Evolutionary conservation across 2,329 filamentous ascomycete genomes (phyloP).

Genomic region (Neurospora crassa): DNA sequence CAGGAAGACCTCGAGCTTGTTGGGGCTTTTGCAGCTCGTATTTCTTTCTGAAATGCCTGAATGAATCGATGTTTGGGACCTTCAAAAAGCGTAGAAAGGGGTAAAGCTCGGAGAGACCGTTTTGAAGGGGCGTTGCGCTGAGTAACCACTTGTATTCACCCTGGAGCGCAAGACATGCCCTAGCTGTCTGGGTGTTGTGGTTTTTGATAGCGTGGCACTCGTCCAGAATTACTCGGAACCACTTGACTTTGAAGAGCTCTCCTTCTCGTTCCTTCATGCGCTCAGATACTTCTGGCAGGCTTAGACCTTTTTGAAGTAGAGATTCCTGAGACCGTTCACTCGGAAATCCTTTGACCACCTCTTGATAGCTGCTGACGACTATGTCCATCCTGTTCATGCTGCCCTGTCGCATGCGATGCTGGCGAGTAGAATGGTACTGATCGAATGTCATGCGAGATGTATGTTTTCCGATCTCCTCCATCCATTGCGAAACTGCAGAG

Average conservation of each 20-base stretch:
- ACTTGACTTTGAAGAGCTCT: slow-evolving; percentile 29
- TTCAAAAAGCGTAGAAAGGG: too few species aligned
- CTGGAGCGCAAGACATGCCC: slow-evolving; percentile 11
- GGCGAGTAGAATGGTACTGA: slow-evolving; percentile 1
- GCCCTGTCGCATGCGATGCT: neutral
- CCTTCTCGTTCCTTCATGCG: slow-evolving; percentile 12
- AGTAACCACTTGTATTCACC: slow-evolving; percentile 27
- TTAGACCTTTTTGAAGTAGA: neutral
- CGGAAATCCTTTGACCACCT: too few species aligned
- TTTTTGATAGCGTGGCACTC: slow-evolving; percentile 50
- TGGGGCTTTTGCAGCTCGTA: too few species aligned
- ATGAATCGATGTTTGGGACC: too few species aligned
- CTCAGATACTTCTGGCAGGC: slow-evolving; percentile 14
- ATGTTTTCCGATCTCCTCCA: slow-evolving; percentile 19
- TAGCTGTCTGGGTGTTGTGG: slow-evolving; percentile 20
- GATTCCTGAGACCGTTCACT: too few species aligned
- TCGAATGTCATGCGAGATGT: slow-evolving; percentile 2
- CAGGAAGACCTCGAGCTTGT: too few species aligned
- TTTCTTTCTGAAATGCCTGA: too few species aligned
- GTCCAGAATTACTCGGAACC: slow-evolving; percentile 45
- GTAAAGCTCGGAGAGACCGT: slow-evolving; percentile 11
- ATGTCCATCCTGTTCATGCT: too few species aligned
- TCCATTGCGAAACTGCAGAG: slow-evolving; percentile 22
- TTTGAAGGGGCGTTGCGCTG: slow-evolving; percentile 27
- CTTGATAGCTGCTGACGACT: too few species aligned